Base-by-base conservation (phyloP, 1,284 basidiomycete genomes). In the Testicularia cyperi region DNA sequence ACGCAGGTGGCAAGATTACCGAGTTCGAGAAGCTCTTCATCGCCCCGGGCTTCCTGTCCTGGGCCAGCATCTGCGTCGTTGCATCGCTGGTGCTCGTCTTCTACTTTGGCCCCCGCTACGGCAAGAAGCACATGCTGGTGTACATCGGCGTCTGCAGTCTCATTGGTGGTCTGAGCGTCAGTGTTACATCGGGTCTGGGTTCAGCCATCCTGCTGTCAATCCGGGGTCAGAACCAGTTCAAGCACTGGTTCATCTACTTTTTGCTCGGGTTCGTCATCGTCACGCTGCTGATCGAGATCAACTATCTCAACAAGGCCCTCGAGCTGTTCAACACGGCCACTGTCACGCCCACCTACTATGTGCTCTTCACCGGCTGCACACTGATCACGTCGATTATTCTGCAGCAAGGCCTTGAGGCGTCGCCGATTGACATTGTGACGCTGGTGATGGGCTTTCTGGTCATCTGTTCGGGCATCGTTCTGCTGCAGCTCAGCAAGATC, bases 91-190 rank as follows among this genome's bases (percentile, higher is more conserved):
- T 65, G n/a, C 57, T 73, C 31, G 41, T 69, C 29, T 83, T 92
- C 73, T 87, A 84, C 77, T 86, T 90, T 54, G 89, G 85, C 1
- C 90, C 90, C 27, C 85, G 85, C 69, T 90, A 88, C 77, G 94
- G 94, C 43, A 92, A 88, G 79, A 86, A 86, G 79, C 88, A 85
- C 72, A 96, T 97, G 92, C 79, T 98, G 56, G 92, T 92, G 83
- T 96, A 97, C 78, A 77, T 77, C 38, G 64, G 70, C 38, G 51
- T 73, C 22, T 98, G 94, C 78, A 91, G 88, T 60, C 85, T 97
- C 81, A 96, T 97, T 70, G 94, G 94, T 21, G 94, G 95, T 1
- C 87, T 98, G 52, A 90, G 87, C 56, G 94, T 98, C 65, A 92
- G 88, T 66, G 92, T 94, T 49, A 96, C 92, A 3, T 92, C 90